A percentile compares a stretch with the other conserved stretches of the same genome.
Evolutionary conservation across 371 early-diverging fungal genomes (phyloP).

Genomic region (Mortierella sp.): DNA sequence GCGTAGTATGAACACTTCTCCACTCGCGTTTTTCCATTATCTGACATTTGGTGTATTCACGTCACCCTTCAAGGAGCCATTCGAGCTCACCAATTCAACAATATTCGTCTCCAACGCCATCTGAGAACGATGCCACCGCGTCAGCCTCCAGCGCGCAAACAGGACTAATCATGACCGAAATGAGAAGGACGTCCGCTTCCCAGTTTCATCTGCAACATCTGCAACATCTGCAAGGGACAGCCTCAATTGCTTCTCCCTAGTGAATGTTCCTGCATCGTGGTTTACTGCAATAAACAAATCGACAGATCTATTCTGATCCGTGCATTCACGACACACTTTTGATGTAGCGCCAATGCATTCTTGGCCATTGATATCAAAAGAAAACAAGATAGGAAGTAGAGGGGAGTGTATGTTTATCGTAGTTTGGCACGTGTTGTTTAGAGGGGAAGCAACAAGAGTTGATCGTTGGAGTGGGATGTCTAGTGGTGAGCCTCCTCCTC

Average conservation of each 20-base stretch:
- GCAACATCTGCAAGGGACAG: neutral
- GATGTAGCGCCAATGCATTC: no score
- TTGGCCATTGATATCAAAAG: neutral
- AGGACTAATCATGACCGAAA: neutral
- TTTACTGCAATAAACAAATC: no score
- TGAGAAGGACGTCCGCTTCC: slow-evolving; percentile 26
- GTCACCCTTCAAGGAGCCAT: slow-evolving; percentile 5
- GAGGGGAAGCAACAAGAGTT: no score
- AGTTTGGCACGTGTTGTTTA: neutral
- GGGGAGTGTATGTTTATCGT: slow-evolving; percentile 5
- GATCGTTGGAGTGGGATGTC: neutral
- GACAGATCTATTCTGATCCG: no score
- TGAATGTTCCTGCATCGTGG: no score
- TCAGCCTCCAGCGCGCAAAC: slow-evolving; percentile 5
- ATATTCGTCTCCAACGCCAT: neutral
- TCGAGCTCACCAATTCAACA: neutral
- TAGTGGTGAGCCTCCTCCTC: slow-evolving; percentile 36
- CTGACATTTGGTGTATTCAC: slow-evolving; percentile 13
- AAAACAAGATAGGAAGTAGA: slow-evolving; percentile 8
- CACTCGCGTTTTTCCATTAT: slow-evolving; percentile 20
- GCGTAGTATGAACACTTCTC: slow-evolving; percentile 11
- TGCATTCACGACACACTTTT: no score
- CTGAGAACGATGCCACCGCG: neutral
- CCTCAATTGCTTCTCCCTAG: neutral
- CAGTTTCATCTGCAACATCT: slow-evolving; percentile 18